Evolutionary conservation across 139 green algal species (phyloP), one percentile per base, ranked within the genome.

Genomic region (Gonium pectorale): DNA sequence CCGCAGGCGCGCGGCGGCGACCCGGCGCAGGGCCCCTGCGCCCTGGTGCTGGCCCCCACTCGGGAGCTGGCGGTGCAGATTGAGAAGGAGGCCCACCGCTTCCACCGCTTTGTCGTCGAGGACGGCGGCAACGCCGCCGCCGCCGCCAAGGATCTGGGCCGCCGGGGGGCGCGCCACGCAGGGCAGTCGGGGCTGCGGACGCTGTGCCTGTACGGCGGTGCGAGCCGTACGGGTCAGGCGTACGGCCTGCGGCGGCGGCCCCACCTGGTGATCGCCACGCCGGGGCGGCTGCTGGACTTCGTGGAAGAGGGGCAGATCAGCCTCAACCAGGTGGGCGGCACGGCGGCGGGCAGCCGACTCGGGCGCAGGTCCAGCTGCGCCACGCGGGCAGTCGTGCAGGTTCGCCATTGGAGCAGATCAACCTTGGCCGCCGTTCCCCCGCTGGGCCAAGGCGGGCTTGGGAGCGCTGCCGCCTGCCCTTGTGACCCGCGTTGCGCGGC

Each of bases 11-110:
- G 63, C 63, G 63, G 41, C 80, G 26, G 54, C 59, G 62, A 79
- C 52, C 38, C 83, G 29, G 86, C 78, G 9, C 62, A 56, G 67
- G 96, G 97, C 24, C 97, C 97, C 31, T 98, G 98, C 64, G 97
- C 98, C 79, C 90, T 98, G 67, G 88, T 94, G 0, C 68, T 99
- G 66, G 96, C 96, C 1, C 97, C 97, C 31, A 99, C 97, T 5
- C 94, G 97, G 9, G 96, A 99, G 92, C 92, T 99, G 80, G 95
- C 96, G 15, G 89, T 96, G 40, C 96, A 98, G 89, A 98, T 99
- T 68, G 86, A 96, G 80, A 72, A 89, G 80, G 97, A 99, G 90
- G 95, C 92, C 79, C 69, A 87, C 43, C 97, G 98, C 72, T 99
- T 99, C 29, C 63, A n/a, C 93, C 89, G 46, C 43, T 22, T 77